Conservation (phyloP, 2,329 filamentous ascomycete genomes). For the Talaromyces sp. region DNA sequence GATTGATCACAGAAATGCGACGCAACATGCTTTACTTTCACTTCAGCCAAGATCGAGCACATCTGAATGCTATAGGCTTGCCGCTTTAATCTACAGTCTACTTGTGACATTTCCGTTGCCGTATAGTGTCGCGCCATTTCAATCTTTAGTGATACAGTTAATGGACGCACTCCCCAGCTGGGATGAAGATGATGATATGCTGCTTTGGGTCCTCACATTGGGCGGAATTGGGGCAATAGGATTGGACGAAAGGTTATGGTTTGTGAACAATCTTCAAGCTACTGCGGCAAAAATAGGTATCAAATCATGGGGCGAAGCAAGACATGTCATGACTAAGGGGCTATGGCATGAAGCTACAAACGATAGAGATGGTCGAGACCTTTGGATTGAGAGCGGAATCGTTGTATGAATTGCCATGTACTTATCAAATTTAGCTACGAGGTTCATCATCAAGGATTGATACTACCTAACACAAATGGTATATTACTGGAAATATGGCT, state of each 20-base stretch:
- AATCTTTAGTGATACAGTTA: not conserved
- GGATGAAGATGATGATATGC: not conserved
- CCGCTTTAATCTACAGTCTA: conserved; percentile 2
- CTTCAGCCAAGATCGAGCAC: not conserved
- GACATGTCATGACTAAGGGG: not conserved
- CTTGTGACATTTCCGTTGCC: conserved; percentile 7
- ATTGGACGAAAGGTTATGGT: not conserved
- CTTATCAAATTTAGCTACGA: no score
- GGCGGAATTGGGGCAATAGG: not conserved
- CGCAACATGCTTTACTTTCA: conserved; percentile 12
- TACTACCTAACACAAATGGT: no score
- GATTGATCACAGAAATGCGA: conserved; percentile 6
- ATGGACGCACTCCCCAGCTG: not conserved
- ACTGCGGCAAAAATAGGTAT: not conserved
- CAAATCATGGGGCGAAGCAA: not conserved
- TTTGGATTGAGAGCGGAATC: not conserved
- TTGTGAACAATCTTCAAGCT: conserved; percentile 4
- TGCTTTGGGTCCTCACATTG: not conserved
- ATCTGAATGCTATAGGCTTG: conserved; percentile 6
- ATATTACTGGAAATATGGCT: no score
- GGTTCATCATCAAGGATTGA: no score
- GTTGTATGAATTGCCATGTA: not conserved
- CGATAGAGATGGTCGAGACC: not conserved
- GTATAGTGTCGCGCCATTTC: conserved; percentile 11
- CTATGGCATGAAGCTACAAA: not conserved